phyloP scores from a whole-genome alignment of 345 rosid genomes.

The Cardamine chenopodiifolia region DNA sequence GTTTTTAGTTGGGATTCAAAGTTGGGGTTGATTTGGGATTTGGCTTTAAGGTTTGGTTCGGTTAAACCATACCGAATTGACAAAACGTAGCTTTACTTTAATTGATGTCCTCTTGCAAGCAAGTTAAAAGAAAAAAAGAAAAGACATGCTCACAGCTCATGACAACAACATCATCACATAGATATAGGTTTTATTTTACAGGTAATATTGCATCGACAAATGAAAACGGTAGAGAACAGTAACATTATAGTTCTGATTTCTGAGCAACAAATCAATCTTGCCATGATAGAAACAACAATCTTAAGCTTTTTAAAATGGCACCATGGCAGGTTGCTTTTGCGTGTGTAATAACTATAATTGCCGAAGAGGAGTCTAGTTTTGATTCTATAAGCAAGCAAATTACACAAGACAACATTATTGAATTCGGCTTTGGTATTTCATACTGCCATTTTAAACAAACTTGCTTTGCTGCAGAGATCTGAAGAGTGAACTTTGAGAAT shows the following conservation, averaged over 20 bases:
- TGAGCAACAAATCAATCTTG: neutral
- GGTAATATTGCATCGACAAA: neutral
- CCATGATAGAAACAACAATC: neutral
- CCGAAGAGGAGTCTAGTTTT: constrained; percentile 2
- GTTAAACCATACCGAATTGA: neutral
- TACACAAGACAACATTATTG: neutral
- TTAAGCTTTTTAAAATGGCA: neutral
- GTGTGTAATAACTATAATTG: neutral
- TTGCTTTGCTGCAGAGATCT: constrained; percentile 6
- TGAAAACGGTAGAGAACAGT: neutral
- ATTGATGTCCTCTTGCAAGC: constrained; percentile 2
- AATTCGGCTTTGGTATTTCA: neutral
- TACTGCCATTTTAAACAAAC: constrained; percentile 9
- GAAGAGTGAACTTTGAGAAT: constrained; percentile 12
- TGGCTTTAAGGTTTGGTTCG: neutral
- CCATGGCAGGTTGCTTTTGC: neutral
- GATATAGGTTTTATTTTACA: neutral
- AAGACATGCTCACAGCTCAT: too few species aligned
- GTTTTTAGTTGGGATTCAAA: neutral
- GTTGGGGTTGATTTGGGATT: neutral
- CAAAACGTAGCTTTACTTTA: neutral
- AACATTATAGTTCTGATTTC: neutral
- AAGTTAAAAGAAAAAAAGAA: neutral
- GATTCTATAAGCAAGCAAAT: neutral
- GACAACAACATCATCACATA: neutral